Base-by-base conservation (phyloP, 2,329 filamentous ascomycete species). In the Calonectria fujianensis region DNA sequence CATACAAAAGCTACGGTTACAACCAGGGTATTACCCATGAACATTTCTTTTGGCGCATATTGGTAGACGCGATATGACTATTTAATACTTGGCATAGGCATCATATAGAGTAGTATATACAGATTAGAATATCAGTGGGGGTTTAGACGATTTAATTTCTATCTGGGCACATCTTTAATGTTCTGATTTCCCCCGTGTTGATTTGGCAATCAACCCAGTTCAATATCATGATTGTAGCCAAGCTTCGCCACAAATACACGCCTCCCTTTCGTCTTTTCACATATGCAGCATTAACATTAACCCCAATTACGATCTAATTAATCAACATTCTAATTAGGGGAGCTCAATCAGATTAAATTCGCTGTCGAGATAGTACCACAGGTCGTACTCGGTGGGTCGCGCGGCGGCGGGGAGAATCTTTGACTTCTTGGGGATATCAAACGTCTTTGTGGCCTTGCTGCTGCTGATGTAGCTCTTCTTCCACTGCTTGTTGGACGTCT, bases 291-390 rank as follows among this genome's bases (percentile, higher is more conserved):
- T 45, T 32, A 45, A 16, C 2, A 9, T 13, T 10, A 50, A 20
- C 45, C 16, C 45, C 9, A 24, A 20, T 11, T 6, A 41, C 18
- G 9, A 27, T 50, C 20, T 65, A n/a, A 24, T 50, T 16, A 48
- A 48, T 64, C 14, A 20, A 18, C 18, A 41, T 18, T 20, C 4
- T 41, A 41, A 8, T 54, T 31, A 54, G 4, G 51, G 9, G 20
- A 83, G 54, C 68, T 79, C 70, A 35, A 85, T 82, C 20, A 84
- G 73, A 41, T 82, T 77, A 35, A 82, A 84, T 29, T 84, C 79
- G 39, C 75, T 69, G 52, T 86, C 83, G 0, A 86, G 75, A 48
- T 86, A 86, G 35, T 84, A 86, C 85, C 85, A 86, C 45, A 79
- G 66, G 14, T 84, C 80, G 31, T 85, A 86, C 76, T 82, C 81